Evolutionary conservation across 805 yeast species (phyloP).

Genomic region (Wickerhamomyces kurtzmanii): DNA sequence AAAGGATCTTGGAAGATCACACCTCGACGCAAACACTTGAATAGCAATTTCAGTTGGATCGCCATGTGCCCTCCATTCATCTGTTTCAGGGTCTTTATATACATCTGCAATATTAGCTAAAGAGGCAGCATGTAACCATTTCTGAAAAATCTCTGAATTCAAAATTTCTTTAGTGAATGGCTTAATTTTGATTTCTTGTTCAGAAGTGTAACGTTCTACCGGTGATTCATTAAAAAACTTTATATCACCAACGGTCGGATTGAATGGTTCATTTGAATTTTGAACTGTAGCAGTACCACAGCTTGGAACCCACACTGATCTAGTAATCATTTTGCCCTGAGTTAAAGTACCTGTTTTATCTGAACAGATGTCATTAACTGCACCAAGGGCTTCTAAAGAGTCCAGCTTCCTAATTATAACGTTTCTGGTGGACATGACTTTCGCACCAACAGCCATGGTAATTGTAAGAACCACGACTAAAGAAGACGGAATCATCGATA

Average conservation of each 20-base stretch:
- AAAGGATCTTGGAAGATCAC: slow-evolving; percentile 36
- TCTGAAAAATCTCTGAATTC: slow-evolving; percentile 19
- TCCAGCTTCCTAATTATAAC: slow-evolving; percentile 73
- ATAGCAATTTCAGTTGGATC: slow-evolving; percentile 89
- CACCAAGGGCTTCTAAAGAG: slow-evolving; percentile 71
- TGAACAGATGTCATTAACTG: slow-evolving; percentile 71
- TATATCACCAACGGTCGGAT: slow-evolving; percentile 49
- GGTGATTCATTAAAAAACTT: slow-evolving; percentile 13
- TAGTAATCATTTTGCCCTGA: slow-evolving; percentile 72
- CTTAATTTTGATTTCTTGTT: slow-evolving; percentile 19
- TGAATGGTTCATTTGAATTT: slow-evolving; percentile 49
- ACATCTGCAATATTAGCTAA: slow-evolving; percentile 75
- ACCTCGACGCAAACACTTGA: slow-evolving; percentile 62
- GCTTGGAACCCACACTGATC: slow-evolving; percentile 57
- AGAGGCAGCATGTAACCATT: slow-evolving; percentile 60
- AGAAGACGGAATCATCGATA: slow-evolving; percentile 78
- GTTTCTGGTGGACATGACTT: slow-evolving; percentile 52
- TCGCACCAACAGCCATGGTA: slow-evolving; percentile 79
- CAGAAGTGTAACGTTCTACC: slow-evolving; percentile 2
- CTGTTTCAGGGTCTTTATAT: slow-evolving; percentile 31
- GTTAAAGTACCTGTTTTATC: slow-evolving; percentile 81
- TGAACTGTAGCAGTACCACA: slow-evolving; percentile 46
- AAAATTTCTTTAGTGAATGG: slow-evolving; percentile 8
- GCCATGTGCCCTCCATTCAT: slow-evolving; percentile 69
- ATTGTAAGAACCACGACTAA: slow-evolving; percentile 75